These are phyloP conservation scores for Echinochloa phyllopogon DNA, from an alignment of 176 grass and related monocot genomes.

Conservation along the genomic window DNA sequence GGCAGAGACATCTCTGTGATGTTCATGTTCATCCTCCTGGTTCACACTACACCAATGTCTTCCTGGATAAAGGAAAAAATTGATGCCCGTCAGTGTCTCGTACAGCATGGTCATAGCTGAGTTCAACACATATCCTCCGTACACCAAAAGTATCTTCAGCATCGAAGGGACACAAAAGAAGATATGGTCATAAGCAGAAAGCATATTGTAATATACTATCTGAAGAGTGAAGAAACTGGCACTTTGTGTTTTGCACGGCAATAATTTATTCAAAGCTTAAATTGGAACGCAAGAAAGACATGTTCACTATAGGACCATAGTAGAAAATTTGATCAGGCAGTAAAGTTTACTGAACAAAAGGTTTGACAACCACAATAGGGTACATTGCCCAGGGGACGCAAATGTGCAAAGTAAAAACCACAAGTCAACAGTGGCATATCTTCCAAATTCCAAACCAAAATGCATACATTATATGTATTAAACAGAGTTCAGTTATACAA, in stretches of 20 bases:
- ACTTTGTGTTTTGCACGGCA: neutral
- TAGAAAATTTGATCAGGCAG: neutral
- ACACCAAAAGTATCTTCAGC: neutral
- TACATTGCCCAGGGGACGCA: neutral
- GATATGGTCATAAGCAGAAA: neutral
- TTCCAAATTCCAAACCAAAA: neutral
- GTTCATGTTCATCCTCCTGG: neutral
- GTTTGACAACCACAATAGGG: neutral
- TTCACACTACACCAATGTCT: neutral
- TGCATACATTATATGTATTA: neutral
- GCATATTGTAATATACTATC: neutral
- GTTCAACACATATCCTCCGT: neutral
- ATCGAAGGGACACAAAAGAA: neutral
- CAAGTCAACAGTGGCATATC: neutral
- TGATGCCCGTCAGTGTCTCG: neutral
- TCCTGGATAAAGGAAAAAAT: constrained; percentile 14
- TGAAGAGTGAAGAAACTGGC: neutral
- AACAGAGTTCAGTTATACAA: neutral
- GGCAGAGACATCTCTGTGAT: neutral
- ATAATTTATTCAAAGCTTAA: no score
- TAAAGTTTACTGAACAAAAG: neutral
- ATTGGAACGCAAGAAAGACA: neutral
- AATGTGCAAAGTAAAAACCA: neutral
- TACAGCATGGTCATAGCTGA: neutral
- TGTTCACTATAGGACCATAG: neutral